Conservation (phyloP, 2,329 filamentous ascomycete species). For the Aspergillus spinulosporus region DNA sequence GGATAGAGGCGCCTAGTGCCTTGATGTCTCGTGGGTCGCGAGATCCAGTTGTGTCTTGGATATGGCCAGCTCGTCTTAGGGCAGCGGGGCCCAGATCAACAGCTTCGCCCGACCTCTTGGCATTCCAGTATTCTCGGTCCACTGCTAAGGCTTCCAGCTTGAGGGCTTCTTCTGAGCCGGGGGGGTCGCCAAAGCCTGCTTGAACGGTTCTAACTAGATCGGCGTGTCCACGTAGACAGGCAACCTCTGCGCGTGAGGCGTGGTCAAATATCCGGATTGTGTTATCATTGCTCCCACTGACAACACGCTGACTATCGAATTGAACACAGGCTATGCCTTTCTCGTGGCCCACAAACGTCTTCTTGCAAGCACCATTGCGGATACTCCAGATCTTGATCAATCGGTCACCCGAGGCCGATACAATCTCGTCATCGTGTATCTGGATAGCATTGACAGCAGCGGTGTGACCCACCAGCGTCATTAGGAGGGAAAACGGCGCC, state of each 20-base stretch:
- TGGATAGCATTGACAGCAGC: slow-evolving; percentile 97
- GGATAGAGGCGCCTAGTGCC: slow-evolving; percentile 80
- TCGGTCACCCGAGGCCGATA: slow-evolving; percentile 92
- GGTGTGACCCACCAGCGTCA: slow-evolving; percentile 76
- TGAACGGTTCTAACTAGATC: slow-evolving; percentile 92
- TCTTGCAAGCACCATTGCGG: slow-evolving; percentile 70
- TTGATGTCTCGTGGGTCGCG: slow-evolving; percentile 70
- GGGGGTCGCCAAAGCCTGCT: slow-evolving; percentile 86
- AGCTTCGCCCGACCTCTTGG: slow-evolving; percentile 49
- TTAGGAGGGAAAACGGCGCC: slow-evolving; percentile 73
- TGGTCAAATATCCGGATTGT: slow-evolving; percentile 95
- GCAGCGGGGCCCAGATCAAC: slow-evolving; percentile 43
- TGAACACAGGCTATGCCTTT: slow-evolving; percentile 98
- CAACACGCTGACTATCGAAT: slow-evolving; percentile 88
- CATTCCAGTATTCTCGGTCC: slow-evolving; percentile 70
- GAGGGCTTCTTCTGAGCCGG: slow-evolving; percentile 75
- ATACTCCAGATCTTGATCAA: slow-evolving; percentile 95
- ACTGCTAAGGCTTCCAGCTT: slow-evolving; percentile 69
- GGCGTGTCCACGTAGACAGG: slow-evolving; percentile 76
- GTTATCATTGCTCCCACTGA: slow-evolving; percentile 94
- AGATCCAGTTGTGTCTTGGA: slow-evolving; percentile 67
- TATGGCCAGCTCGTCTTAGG: slow-evolving; percentile 53
- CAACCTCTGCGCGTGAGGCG: slow-evolving; percentile 81
- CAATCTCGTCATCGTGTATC: slow-evolving; percentile 79
- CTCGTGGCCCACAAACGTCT: slow-evolving; percentile 80